Base-by-base conservation (phyloP, 164 flowering plant species). In the Piper betle region DNA sequence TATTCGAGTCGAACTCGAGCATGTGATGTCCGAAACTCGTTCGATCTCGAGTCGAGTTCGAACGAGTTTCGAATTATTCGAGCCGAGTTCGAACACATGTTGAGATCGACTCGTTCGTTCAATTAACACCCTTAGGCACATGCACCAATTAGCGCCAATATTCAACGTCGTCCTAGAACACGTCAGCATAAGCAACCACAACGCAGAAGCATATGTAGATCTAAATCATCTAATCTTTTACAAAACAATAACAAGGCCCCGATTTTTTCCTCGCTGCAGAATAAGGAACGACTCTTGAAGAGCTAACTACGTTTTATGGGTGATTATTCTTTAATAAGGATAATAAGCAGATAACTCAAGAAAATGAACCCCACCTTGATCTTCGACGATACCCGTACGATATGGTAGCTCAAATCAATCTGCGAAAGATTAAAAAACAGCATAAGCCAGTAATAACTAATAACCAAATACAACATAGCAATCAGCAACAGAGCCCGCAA, bases 371-470 rank as follows among this genome's bases (percentile, higher is more conserved):
- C 67, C 60, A 91, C 97, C 97, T 84, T 88, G 13, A 91, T 40
- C n/a, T 85, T 75, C 15, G 84, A 63, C 46, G 72, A 60, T 53
- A 71, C 62, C 20, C 95, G 91, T 3, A 79, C 88, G 58, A 84
- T 68, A 55, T 88, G 98, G 52, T 93, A 87, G 5, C 85, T 87
- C 71, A 87, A 72, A 77, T 88, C 92, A 72, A 88, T 64, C 95
- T 91, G 89, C 82, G 78, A 60, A 53, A 62, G 39, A 57, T 16
- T 25, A 37, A 40, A 58, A 58, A 18, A 58, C 18, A 58, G 18
- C 39, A 39, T 38, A 3, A 58, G 46, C 3, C 15, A 3, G 13
- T 38, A n/a, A 55, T 5, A 55, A 20, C 20, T n/a, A 6, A 55
- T 17, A 13, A 55, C 3, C 8, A 4, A 55, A 19, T 55, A 19